Conservation (phyloP, 2,329 filamentous ascomycete genomes). For the Arthroderma sp. region DNA sequence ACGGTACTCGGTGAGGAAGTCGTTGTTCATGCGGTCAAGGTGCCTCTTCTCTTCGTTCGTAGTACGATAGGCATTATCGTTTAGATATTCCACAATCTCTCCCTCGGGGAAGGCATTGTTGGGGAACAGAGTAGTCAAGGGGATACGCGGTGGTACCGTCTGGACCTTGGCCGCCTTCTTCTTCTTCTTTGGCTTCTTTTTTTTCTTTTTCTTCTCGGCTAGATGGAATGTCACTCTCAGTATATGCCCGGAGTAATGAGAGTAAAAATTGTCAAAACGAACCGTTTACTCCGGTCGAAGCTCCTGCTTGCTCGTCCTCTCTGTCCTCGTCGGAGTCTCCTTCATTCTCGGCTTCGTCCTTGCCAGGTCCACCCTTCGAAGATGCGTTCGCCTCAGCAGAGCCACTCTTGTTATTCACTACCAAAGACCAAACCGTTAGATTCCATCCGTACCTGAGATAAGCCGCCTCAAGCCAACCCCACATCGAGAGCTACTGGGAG, state of each 20-base stretch:
- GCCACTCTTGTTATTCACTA: constrained; percentile 31
- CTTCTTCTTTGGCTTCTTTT: constrained; percentile 66
- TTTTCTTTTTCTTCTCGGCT: constrained; percentile 65
- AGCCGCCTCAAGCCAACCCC: neutral
- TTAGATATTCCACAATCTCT: constrained; percentile 63
- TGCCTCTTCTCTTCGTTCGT: constrained; percentile 77
- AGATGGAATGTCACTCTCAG: constrained; percentile 3
- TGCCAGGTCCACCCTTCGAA: constrained; percentile 25
- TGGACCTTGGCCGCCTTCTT: constrained; percentile 54
- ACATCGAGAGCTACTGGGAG: neutral
- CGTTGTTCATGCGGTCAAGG: constrained; percentile 65
- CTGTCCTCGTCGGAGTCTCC: constrained; percentile 43
- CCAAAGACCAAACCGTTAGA: neutral
- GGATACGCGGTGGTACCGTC: constrained; percentile 63
- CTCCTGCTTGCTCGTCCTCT: constrained; percentile 26
- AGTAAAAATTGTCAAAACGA: constrained; percentile 11
- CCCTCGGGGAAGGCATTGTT: constrained; percentile 62
- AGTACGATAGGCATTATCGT: constrained; percentile 67
- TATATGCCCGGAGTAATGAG: neutral
- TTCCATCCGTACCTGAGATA: neutral
- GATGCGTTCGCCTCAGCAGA: constrained; percentile 23
- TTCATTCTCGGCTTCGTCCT: constrained; percentile 41
- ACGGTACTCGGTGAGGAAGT: constrained; percentile 70
- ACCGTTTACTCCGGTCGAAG: neutral
- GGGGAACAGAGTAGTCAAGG: constrained; percentile 61